Base-by-base conservation (phyloP, 2,329 filamentous ascomycete genomes). In the Diaporthe capsici region DNA sequence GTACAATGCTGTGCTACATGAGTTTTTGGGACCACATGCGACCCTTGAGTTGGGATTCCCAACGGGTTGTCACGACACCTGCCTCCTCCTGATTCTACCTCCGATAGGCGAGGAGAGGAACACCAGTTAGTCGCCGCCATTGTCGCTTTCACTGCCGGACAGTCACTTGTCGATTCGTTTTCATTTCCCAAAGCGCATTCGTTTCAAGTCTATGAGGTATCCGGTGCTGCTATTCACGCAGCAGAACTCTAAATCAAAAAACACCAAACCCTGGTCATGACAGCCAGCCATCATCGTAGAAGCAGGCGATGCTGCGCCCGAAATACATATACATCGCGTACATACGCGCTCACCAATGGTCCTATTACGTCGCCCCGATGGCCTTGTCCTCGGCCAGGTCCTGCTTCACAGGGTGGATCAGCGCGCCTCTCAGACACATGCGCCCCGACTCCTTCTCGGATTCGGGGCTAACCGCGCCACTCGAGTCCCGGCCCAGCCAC, bases 361-460 rank as follows among this genome's bases (percentile, higher is more conserved):
- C 44, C 2, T 17, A 63, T 70, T 70, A 76, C 25, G 75, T 76
- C 34, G 73, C 73, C 51, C 75, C 75, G 53, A 76, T 76, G 44
- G 75, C 53, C 61, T 76, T 75, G 49, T 76, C 75, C 25, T 44
- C 42, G 20, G 55, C 44, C 60, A 76, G 58, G 37, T 84, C 82
- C 28, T 75, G 76, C 83, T 94, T 94, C 37, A 94, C 87, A 0
- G 92, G 92, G 86, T 94, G 92, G 77, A 93, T 82, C 74, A 94
- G 81, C 86, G 93, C 90, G 20, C 88, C 90, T 8, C 91, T 89
- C 75, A 93, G 83, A 83, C 92, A 94, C 91, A 94, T 92, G 75
- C 92, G 86, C 31, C 79, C 81, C 28, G 81, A 79, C n/a, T 79
- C 74, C 8, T 73, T 76, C 63, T 82, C 78, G 60, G 83, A 78